Base-by-base conservation (phyloP, 2,329 filamentous ascomycete genomes). In the Epichloe gansuensis region DNA sequence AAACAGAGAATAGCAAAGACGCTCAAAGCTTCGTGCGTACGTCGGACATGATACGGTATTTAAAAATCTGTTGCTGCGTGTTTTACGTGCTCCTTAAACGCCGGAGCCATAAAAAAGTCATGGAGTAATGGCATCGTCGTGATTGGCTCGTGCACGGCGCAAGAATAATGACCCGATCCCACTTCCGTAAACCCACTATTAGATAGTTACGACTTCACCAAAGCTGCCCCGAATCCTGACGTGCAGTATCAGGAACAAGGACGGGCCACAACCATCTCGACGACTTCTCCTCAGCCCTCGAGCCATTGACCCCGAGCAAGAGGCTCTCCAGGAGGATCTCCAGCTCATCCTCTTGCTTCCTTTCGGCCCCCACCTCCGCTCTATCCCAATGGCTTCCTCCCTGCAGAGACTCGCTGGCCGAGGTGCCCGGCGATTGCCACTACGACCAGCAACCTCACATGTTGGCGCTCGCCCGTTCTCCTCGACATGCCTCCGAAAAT, bases 331-430 rank as follows among this genome's bases (percentile, higher is more conserved):
- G 61, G 64, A 61, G 64, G 59, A 61, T 58, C 59, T 57, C 55
- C 56, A 56, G 59, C 55, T 58, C 57, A 56, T 59, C 56, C 52
- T 58, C 55, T 59, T 58, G 58, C 61, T 59, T 58, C 59, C 58
- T 60, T 59, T 57, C 57, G 58, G 59, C 58, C 62, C 60, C 58
- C 55, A 58, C 42, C 56, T 60, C 56, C 53, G 25, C 42, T 31
- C 42, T 44, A 38, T 53, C 56, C 54, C 57, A 71, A 89, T 89
- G 85, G 78, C 84, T 48, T 56, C 58, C 69, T 76, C 81, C 62
- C 74, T 89, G 66, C 81, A 81, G 71, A 82, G 86, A 70, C 76
- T 89, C 66, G 84, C 83, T 69, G 77, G 81, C 76, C 79, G 76
- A 70, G 76, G 80, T 68, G 82, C 82, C 70, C 83, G 80, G 72